A percentile compares a stretch with the other conserved stretches of the same genome.
Conservation (phyloP, 169 alveolate species). For the Babesia ovata region DNA sequence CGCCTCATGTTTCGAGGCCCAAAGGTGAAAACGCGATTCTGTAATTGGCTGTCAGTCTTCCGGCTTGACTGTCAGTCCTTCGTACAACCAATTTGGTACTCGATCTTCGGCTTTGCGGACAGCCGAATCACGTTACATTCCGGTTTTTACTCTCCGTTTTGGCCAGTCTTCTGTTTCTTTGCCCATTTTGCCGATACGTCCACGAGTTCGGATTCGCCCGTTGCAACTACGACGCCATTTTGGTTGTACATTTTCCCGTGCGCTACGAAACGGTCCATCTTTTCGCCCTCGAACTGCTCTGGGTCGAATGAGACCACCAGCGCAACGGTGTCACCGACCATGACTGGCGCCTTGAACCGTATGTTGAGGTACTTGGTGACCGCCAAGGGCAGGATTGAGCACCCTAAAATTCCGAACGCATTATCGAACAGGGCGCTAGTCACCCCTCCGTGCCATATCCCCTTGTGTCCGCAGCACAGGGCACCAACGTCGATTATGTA, state of each 20-base stretch:
- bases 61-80: too few relatives aligned
- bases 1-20: too few relatives aligned
- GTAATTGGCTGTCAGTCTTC: too few relatives aligned
- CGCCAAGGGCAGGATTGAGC: slow-evolving; percentile 43
- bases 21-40: too few relatives aligned
- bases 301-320: slow-evolving; percentile 59
- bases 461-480: slow-evolving; percentile 67
- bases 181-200: slow-evolving; percentile 65
- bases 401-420: slow-evolving; percentile 64
- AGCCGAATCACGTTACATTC: too few relatives aligned
- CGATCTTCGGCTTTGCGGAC: too few relatives aligned
- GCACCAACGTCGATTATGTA: slow-evolving; percentile 60
- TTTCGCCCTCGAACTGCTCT: neutral
- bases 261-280: slow-evolving; percentile 50
- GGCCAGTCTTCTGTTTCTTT: neutral
- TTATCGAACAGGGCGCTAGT: slow-evolving; percentile 69
- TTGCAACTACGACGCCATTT: slow-evolving; percentile 56
- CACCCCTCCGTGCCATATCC: slow-evolving; percentile 73
- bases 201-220: slow-evolving; percentile 66
- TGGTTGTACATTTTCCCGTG: slow-evolving; percentile 48
- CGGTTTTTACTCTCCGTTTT: neutral
- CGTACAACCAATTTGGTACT: too few relatives aligned
- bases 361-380: slow-evolving; percentile 69
- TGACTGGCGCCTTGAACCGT: slow-evolving; percentile 55
- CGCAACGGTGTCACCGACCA: slow-evolving; percentile 60